A percentile compares a stretch with the other conserved stretches of the same genome.
Evolutionary conservation across 2,329 filamentous ascomycete genomes (phyloP).

Genomic region (Akanthomyces dipterigenus): DNA sequence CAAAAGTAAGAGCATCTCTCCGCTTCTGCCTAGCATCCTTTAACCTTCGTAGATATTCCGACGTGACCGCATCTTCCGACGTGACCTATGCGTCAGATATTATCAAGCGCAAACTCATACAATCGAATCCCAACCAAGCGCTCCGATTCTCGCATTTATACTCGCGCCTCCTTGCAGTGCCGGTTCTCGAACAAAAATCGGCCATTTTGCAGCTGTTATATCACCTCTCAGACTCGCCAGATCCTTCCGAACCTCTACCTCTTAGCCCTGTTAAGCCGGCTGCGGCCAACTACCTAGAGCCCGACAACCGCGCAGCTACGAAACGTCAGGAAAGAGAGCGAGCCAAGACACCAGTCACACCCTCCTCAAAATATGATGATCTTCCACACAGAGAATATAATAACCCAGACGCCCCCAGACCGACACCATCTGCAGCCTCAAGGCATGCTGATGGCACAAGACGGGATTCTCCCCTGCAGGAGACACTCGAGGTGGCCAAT

Average conservation of each 20-base stretch:
- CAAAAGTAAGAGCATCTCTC: conserved; percentile 36
- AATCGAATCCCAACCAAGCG: conserved; percentile 70
- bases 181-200: conserved; percentile 93
- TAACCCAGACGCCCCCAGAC: conserved; percentile 44
- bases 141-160: conserved; percentile 86
- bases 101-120: conserved; percentile 81
- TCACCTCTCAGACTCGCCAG: conserved; percentile 65
- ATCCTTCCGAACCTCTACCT: conserved; percentile 46
- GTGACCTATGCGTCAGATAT: conserved; percentile 89
- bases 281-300: conserved; percentile 31
- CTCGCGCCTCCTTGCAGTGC: conserved; percentile 79
- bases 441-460: conserved; percentile 28
- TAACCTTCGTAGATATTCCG: conserved; percentile 30
- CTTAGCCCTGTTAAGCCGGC: conserved; percentile 35
- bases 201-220: conserved; percentile 89
- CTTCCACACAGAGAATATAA: conserved; percentile 47
- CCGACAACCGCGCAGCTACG: conserved; percentile 29
- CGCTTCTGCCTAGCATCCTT: too few relatives aligned
- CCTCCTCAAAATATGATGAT: conserved; percentile 34
- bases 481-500: conserved; percentile 50
- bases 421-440: conserved; percentile 34
- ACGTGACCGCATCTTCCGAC: conserved; percentile 57
- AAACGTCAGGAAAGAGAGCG: conserved; percentile 32
- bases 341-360: conserved; percentile 24
- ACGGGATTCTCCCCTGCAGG: conserved; percentile 50